Evolutionary conservation across 495 filamentous ascomycete genomes (phyloP).

Genomic region (Neurospora sp.): DNA sequence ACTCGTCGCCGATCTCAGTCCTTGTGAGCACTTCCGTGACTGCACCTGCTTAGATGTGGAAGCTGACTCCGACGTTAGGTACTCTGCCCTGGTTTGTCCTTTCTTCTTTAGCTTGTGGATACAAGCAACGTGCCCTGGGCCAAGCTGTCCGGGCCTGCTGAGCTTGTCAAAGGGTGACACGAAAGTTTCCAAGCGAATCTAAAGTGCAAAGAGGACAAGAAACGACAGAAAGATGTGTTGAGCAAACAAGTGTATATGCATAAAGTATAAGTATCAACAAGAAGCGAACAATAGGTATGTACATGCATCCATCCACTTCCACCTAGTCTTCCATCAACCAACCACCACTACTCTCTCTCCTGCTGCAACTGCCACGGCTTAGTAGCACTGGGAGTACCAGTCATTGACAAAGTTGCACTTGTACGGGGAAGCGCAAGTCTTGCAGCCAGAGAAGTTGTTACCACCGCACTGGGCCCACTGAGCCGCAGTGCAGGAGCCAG

Average conservation of each 20-base stretch:
- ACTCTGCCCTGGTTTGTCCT: background rate
- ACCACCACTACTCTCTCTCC: background rate
- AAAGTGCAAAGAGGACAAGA: background rate
- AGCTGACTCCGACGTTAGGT: background rate
- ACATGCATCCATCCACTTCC: background rate
- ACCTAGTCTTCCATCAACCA: background rate
- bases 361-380: background rate
- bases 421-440: conserved; percentile 24
- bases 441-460: conserved; percentile 29
- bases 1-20: background rate
- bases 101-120: background rate
- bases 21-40: background rate
- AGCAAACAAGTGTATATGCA: background rate
- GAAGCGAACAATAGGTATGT: conserved; percentile 5
- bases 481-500: conserved; percentile 14
- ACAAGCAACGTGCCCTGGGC: background rate
- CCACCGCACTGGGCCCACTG: conserved; percentile 38
- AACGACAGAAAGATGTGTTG: background rate
- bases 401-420: conserved; percentile 30
- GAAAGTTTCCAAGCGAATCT: background rate
- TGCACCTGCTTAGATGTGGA: background rate
- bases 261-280: conserved; percentile 9
- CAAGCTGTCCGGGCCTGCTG: background rate
- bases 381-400: conserved; percentile 33
- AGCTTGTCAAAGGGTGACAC: background rate